Evolutionary conservation across 441 rosid genomes (phyloP), one percentile per base, ranked within the genome.

Genomic region (Pelargonium myrrhifolium): DNA sequence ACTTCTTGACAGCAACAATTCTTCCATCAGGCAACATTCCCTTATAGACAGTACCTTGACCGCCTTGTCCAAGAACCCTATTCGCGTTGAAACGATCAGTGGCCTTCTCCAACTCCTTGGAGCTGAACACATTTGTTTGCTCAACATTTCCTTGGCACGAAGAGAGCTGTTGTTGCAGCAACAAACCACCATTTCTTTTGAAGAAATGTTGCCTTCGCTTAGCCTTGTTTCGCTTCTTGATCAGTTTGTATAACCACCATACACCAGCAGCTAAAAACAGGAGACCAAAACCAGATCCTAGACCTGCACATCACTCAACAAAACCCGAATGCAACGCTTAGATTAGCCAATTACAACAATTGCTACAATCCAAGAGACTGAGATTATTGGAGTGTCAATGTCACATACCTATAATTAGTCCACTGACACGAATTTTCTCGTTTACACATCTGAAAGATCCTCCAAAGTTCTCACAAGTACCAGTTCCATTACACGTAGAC

Each of bases 11-110:
- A 3, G 62, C 62, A 10, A 58, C 62, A 11, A 58, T 58, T 6
- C 15, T 21, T 9, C 62, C 62, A 58, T 58, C 62, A n/a, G n/a
- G n/a, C n/a, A 58, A 11, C 62, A 58, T 58, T 21, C 62, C 62
- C 8, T 58, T 58, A 28, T 58, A 58, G 62, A 58, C 62, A 10
- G 62, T 58, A 5, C 62, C 62, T 28, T 58, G 62, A 11, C 62
- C 62, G 11, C 62, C 62, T 3, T 22, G 62, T 6, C 62, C 62
- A 14, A 58, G 24, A 12, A 56, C 28, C 61, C 62, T 26, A 58
- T 58, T 58, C 62, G 62, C 14, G 6, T 58, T 58, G 35, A 58
- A 58, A 58, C 62, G 31, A 22, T 58, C 62, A 1, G 62, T 58
- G 1, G 35, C 62, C 1, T 9, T 9, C 24, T 21, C 31, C 31